Evolutionary conservation across 2,329 filamentous ascomycete genomes (phyloP).

Genomic region (Cercospora beticola): DNA sequence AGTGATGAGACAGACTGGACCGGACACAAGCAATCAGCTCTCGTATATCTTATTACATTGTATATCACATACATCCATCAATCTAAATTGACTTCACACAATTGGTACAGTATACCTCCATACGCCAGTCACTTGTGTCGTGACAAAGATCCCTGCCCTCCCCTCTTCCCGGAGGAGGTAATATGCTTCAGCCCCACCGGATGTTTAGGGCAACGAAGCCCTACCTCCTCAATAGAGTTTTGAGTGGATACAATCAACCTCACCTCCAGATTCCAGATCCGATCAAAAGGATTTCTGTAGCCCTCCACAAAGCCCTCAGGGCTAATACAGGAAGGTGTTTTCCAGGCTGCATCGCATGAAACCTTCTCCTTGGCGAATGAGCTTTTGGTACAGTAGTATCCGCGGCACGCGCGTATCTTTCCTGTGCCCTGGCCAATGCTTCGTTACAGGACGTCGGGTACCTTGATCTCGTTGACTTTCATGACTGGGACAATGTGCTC

Average conservation of each 20-base stretch:
- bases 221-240: not conserved
- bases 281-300: not conserved
- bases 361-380: not conserved
- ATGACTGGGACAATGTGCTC: not conserved
- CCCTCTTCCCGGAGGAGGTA: not conserved
- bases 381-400: not conserved
- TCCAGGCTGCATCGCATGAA: not conserved
- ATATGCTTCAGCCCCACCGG: not conserved
- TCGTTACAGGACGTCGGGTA: not conserved
- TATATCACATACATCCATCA: not conserved
- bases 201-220: not conserved
- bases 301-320: not conserved
- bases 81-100: not conserved
- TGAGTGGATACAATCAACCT: not conserved
- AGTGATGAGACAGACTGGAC: conserved; percentile 5
- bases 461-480: not conserved
- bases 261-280: not conserved
- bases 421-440: too few relatives aligned
- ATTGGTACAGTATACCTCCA: not conserved
- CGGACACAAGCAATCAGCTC: too few relatives aligned
- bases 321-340: not conserved
- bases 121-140: not conserved
- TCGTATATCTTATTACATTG: not conserved
- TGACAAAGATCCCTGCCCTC: not conserved
- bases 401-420: not conserved